Evolutionary conservation across 2,329 filamentous ascomycete genomes (phyloP), one percentile per base, ranked within the genome.

Genomic region (Colletotrichum tabaci): DNA sequence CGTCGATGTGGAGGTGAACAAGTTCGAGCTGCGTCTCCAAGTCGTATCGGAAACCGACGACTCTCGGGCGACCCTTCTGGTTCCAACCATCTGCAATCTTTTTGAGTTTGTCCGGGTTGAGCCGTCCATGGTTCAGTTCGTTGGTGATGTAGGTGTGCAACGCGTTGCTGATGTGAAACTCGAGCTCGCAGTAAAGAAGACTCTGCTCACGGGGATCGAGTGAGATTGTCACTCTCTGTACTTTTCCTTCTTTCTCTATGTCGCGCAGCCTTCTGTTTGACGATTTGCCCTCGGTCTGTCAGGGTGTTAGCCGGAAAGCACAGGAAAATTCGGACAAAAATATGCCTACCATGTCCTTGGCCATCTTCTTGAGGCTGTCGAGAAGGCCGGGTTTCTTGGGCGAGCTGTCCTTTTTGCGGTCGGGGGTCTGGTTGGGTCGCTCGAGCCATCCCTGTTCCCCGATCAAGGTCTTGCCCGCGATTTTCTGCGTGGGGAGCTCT

Each of bases 11-110:
- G 10, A 86, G 76, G 18, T 78, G 76, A 26, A 90, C 77, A 13
- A 91, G 83, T 13, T 89, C 87, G n/a, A 90, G 76, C 79, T 90
- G 89, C 0, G 88, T 90, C 79, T 90, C 88, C 2, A 90, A 77
- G 71, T 91, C 88, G 77, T 88, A 90, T 21, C 87, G 86, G 77
- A 90, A 90, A 15, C 87, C 86, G 26, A 88, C 79, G 10, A 90
- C 88, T 66, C 83, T 84, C 7, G 88, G 87, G 0, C 87, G 87
- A 49, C 88, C 88, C 73, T 85, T 84, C 53, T 84, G 81, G 30
- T 82, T 79, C 89, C 88, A 91, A 6, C 75, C 77, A 61, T 90
- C 87, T 2, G 84, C 82, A 9, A 89, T 79, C 71, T 83, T 85
- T 74, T 87, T 86, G 71, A 88, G 83, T 75, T 87, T 87, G 74